Evolutionary conservation across 305 asterid species (phyloP), one percentile per base, ranked within the genome.

Genomic region (Petunia hybrid): DNA sequence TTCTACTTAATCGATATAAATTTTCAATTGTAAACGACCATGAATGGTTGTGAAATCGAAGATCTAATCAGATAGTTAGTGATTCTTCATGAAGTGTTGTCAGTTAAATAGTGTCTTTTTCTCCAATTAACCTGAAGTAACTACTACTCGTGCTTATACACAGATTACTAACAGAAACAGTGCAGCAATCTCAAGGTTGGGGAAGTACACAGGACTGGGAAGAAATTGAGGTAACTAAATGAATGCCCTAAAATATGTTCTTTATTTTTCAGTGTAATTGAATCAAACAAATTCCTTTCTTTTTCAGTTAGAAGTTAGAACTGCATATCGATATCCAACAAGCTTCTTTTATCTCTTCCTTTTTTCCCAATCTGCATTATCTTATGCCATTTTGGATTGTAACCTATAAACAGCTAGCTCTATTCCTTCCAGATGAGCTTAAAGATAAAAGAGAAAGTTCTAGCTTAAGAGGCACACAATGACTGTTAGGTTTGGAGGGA

Each of bases 91-190:
- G 10, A 10, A 35, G 61, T n/a, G 0, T 77, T 43, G 12, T 78
- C 62, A 53, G 74, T 62, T 62, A 60, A 8, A 43, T 51, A 78
- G 38, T 43, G 36, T 41, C 60, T 8, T 8, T 53, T 70, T 16
- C 10, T 40, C 57, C 36, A 53, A 66, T 65, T 43, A 79, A 79
- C 63, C 71, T 38, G 9, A 8, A 16, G 77, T 51, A 66, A 39
- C 9, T 56, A 38, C 6, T 76, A 76, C 62, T 68, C 74, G 39
- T 82, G 85, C 80, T 81, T 84, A 74, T 81, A 77, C 68, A 69
- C 93, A 95, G 98, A 86, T 66, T 95, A 86, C 92, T 95, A 43
- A 94, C 97, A 0, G 97, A 92, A 85, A 85, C 97, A 42, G 95
- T 77, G 75, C 90, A 87, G 86, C 97, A 91, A 88, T 89, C 97